Evolutionary conservation across 2,329 filamentous ascomycete genomes (phyloP).

Genomic region (Epichloe bromicola): DNA sequence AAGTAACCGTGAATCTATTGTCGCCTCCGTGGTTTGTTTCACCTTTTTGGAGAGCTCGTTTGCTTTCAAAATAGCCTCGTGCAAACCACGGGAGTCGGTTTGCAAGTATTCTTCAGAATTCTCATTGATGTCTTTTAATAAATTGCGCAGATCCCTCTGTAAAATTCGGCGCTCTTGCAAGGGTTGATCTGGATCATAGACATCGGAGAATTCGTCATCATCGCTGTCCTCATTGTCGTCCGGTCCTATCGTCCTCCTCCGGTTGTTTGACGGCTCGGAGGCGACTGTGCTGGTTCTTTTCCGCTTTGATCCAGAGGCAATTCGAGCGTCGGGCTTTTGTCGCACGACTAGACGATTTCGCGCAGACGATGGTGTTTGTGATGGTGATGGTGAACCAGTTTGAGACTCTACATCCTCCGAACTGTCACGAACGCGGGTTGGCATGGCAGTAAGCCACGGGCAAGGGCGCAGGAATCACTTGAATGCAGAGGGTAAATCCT

Average conservation of each 20-base stretch:
- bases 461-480: not conserved
- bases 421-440: conserved; percentile 12
- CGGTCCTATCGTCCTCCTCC: conserved; percentile 8
- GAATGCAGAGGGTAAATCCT: no score
- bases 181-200: conserved; percentile 75
- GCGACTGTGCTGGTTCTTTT: conserved; percentile 17
- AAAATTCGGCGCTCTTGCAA: conserved; percentile 58
- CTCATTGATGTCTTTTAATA: conserved; percentile 48
- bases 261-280: conserved; percentile 13
- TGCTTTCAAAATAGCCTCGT: conserved; percentile 51
- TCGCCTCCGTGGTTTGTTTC: conserved; percentile 81
- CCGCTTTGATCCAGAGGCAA: conserved; percentile 17
- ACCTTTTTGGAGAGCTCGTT: conserved; percentile 56
- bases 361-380: conserved; percentile 9
- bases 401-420: conserved; percentile 8
- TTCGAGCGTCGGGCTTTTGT: conserved; percentile 12
- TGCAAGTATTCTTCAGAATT: conserved; percentile 62
- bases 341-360: conserved; percentile 14
- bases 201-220: conserved; percentile 20
- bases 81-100: conserved; percentile 49
- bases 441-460: conserved; percentile 9
- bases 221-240: conserved; percentile 9
- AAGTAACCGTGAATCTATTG: conserved; percentile 76
- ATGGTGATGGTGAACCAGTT: conserved; percentile 9
- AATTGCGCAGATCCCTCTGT: conserved; percentile 54